phyloP scores from a whole-genome alignment of 2,329 filamentous ascomycete species.

The Aspergillus sojae region DNA sequence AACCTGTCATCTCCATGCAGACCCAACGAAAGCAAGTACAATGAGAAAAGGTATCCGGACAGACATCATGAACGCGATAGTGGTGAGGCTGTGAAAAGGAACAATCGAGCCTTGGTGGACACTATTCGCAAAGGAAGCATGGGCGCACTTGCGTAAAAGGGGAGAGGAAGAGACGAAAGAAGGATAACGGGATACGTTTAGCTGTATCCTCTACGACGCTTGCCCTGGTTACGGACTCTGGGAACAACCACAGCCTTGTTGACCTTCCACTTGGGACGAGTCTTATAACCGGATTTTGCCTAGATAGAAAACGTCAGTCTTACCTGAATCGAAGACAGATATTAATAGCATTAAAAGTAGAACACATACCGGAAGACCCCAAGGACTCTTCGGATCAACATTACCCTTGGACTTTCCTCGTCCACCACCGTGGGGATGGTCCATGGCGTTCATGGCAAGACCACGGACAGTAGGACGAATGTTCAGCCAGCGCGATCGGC shows the following conservation, averaged over 20 bases:
- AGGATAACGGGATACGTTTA: slow-evolving; percentile 27
- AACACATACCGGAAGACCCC: slow-evolving; percentile 84
- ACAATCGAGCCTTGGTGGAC: neutral
- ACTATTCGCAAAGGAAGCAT: neutral
- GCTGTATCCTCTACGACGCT: slow-evolving; percentile 71
- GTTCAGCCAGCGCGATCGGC: slow-evolving; percentile 88
- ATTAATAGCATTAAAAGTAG: slow-evolving; percentile 7
- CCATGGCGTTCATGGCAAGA: slow-evolving; percentile 98
- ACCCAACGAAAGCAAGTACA: slow-evolving; percentile 5
- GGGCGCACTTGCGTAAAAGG: slow-evolving; percentile 4
- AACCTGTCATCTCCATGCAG: slow-evolving; percentile 5
- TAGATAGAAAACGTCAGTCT: slow-evolving; percentile 28
- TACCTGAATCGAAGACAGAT: neutral
- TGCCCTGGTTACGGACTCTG: slow-evolving; percentile 86
- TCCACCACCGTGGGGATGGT: slow-evolving; percentile 98
- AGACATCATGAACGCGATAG: neutral
- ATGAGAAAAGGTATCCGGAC: slow-evolving; percentile 3
- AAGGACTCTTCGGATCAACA: slow-evolving; percentile 89
- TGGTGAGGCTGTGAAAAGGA: neutral
- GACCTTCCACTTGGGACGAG: slow-evolving; percentile 80
- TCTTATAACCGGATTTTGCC: slow-evolving; percentile 75
- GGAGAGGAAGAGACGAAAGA: slow-evolving; percentile 5
- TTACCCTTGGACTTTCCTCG: slow-evolving; percentile 99
- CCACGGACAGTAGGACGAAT: slow-evolving; percentile 94
- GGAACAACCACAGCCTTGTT: slow-evolving; percentile 90